A percentile compares a stretch with the other conserved stretches of the same genome.
phyloP scores from a whole-genome alignment of 2,329 filamentous ascomycete genomes.

The Lojkania enalia region DNA sequence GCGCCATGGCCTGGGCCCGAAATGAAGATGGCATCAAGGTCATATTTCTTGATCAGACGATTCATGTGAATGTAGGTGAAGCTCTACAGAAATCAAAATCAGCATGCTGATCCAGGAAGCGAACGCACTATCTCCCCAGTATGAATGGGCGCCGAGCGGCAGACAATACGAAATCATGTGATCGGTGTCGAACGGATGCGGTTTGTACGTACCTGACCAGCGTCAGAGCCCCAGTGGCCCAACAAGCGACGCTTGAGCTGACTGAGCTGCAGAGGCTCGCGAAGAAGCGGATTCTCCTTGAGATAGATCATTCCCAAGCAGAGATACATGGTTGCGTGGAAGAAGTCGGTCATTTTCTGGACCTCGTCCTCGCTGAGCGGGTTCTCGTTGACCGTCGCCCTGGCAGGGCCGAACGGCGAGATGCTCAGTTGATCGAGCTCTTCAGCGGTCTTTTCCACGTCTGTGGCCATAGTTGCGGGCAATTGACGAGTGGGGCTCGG shows the following conservation, averaged over 20 bases:
- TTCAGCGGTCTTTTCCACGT: constrained; percentile 30
- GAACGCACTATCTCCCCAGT: too few relatives aligned
- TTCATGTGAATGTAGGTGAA: constrained; percentile 85
- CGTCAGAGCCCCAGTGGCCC: constrained; percentile 78
- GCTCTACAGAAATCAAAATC: too few relatives aligned
- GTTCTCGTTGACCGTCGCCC: constrained; percentile 63
- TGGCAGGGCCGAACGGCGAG: constrained; percentile 65
- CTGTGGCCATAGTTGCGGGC: constrained; percentile 20
- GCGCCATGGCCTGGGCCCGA: constrained; percentile 79
- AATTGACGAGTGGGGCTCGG: too few relatives aligned
- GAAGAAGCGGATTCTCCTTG: constrained; percentile 71
- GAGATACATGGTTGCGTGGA: constrained; percentile 74
- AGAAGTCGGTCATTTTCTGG: constrained; percentile 70
- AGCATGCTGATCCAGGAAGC: too few relatives aligned
- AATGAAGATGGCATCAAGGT: constrained; percentile 71
- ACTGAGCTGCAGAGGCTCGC: constrained; percentile 67
- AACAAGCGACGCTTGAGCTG: constrained; percentile 75
- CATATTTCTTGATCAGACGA: constrained; percentile 78
- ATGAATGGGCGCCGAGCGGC: too few relatives aligned
- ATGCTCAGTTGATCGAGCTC: constrained; percentile 46
- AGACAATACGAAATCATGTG: too few relatives aligned
- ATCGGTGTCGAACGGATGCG: too few relatives aligned
- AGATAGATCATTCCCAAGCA: constrained; percentile 82
- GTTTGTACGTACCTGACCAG: constrained; percentile 62
- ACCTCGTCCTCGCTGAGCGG: constrained; percentile 69